phyloP scores from a whole-genome alignment of 345 rosid genomes.

The Geranium brycei region DNA sequence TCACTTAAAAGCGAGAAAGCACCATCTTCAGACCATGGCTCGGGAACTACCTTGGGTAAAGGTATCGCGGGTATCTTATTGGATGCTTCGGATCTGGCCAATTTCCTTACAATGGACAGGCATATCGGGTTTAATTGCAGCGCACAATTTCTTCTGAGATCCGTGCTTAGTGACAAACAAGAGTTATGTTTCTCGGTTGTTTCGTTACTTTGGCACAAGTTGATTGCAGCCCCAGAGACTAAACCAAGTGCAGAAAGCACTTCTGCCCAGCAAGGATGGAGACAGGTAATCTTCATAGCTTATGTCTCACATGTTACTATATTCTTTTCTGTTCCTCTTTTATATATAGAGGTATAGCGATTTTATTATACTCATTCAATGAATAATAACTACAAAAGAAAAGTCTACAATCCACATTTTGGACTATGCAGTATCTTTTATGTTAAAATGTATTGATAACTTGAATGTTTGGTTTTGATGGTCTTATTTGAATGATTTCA shows the following conservation, averaged over 20 bases:
- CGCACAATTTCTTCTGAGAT: conserved; percentile 67
- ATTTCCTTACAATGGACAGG: conserved; percentile 84
- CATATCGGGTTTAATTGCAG: conserved; percentile 77
- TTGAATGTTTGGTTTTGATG: conserved; percentile 1
- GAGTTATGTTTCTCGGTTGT: conserved; percentile 93
- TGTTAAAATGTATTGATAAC: too few species aligned
- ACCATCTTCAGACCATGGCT: conserved; percentile 27
- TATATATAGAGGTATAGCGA: neutral
- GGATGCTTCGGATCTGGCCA: conserved; percentile 95
- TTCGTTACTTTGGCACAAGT: conserved; percentile 83
- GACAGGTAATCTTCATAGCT: conserved; percentile 51
- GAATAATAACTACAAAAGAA: neutral
- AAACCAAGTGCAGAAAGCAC: conserved; percentile 87
- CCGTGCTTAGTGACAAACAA: conserved; percentile 78
- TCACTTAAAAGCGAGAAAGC: conserved; percentile 30
- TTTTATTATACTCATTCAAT: neutral
- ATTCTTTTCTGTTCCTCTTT: neutral
- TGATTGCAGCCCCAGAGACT: conserved; percentile 80
- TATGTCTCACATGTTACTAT: neutral
- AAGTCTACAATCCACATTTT: too few species aligned
- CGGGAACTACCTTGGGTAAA: conserved; percentile 44
- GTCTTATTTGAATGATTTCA: conserved; percentile 12
- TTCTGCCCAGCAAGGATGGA: conserved; percentile 98
- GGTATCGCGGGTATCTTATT: conserved; percentile 46
- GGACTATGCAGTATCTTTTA: too few species aligned